These are phyloP conservation scores for Ascochyta koolunga DNA, from an alignment of 2,329 filamentous ascomycete genomes.

Conservation along the genomic window DNA sequence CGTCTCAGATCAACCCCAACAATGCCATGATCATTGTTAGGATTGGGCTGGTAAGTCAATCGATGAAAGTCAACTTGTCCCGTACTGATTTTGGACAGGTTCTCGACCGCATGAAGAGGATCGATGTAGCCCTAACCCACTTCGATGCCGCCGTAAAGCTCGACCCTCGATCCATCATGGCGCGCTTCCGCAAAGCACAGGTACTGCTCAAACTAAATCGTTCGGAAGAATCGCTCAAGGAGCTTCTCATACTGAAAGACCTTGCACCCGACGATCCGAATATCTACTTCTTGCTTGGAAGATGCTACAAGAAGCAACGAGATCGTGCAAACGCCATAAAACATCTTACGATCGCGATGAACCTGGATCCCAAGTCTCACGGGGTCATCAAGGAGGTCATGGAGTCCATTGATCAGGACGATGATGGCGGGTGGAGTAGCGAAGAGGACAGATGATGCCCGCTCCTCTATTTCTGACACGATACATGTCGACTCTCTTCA, in stretches of 20 bases:
- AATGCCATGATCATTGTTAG: slow-evolving; percentile 93
- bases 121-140: slow-evolving; percentile 75
- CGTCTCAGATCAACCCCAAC: slow-evolving; percentile 87
- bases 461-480: neutral
- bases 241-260: slow-evolving; percentile 87
- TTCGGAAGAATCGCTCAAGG: slow-evolving; percentile 74
- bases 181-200: slow-evolving; percentile 91
- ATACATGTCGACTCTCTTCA: neutral
- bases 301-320: slow-evolving; percentile 66
- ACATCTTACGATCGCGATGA: slow-evolving; percentile 92
- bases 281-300: slow-evolving; percentile 92
- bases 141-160: slow-evolving; percentile 84
- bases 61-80: neutral
- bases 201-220: slow-evolving; percentile 77
- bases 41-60: slow-evolving; percentile 73
- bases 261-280: slow-evolving; percentile 93
- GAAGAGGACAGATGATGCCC: slow-evolving; percentile 37
- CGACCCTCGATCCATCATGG: slow-evolving; percentile 79
- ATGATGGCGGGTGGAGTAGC: slow-evolving; percentile 50
- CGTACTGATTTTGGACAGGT: slow-evolving; percentile 37
- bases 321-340: slow-evolving; percentile 78
- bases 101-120: slow-evolving; percentile 85
- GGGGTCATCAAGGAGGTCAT: slow-evolving; percentile 96
- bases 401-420: slow-evolving; percentile 83
- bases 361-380: slow-evolving; percentile 95